Evolutionary conservation across 2,329 filamentous ascomycete genomes (phyloP).

Genomic region (Capronia coronata): DNA sequence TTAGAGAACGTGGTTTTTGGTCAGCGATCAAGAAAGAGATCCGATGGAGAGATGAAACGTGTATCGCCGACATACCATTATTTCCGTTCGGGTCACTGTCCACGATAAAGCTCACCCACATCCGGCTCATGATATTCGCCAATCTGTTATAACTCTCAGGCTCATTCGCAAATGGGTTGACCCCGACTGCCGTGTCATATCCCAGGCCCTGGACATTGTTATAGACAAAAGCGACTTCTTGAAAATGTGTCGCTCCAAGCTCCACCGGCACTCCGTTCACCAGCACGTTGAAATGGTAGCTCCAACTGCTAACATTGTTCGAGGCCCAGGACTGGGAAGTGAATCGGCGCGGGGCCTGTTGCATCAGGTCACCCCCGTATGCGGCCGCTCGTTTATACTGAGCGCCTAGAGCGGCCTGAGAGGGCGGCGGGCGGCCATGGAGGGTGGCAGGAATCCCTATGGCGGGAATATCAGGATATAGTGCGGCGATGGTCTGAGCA

Average conservation of each 20-base stretch:
- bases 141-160: constrained; percentile 40
- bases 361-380: constrained; percentile 49
- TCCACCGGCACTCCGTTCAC: constrained; percentile 40
- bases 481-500: constrained; percentile 34
- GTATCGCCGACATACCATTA: constrained; percentile 7
- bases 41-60: not conserved
- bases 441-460: constrained; percentile 45
- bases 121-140: constrained; percentile 45
- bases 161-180: constrained; percentile 34
- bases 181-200: constrained; percentile 14
- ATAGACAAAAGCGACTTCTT: constrained; percentile 51
- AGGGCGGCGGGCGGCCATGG: constrained; percentile 23
- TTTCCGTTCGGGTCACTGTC: constrained; percentile 41
- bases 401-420: constrained; percentile 32
- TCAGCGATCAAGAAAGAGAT: not conserved
- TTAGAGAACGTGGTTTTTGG: constrained; percentile 13
- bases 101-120: constrained; percentile 49
- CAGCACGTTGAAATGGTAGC: constrained; percentile 57
- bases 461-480: constrained; percentile 50
- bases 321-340: constrained; percentile 49
- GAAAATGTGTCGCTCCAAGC: constrained; percentile 48
- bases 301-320: constrained; percentile 48
- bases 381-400: constrained; percentile 52
- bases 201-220: constrained; percentile 38
- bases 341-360: constrained; percentile 52